Evolutionary conservation across 2,329 filamentous ascomycete species (phyloP).

Genomic region (Magnaporthales sp.): DNA sequence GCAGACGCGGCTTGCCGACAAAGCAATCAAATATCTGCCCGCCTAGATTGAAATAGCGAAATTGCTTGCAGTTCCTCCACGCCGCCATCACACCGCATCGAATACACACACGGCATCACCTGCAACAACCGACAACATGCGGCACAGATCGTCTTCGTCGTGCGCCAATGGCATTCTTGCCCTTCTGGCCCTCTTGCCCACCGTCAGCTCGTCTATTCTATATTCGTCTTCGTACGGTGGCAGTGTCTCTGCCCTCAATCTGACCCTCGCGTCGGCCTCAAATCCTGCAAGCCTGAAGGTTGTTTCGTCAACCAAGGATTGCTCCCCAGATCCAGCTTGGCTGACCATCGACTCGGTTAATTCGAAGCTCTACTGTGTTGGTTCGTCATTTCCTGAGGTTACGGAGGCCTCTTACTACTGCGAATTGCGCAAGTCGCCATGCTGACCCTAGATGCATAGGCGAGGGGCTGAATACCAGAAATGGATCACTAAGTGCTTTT

Average conservation of each 20-base stretch:
- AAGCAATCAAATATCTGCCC: neutral
- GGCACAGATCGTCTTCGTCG: neutral
- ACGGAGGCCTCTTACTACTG: neutral
- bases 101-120: neutral
- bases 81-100: neutral
- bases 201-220: conserved; percentile 25
- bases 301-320: conserved; percentile 34
- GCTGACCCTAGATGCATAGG: conserved; percentile 21
- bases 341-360: conserved; percentile 43
- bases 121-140: neutral
- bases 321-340: conserved; percentile 50
- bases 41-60: neutral
- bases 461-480: conserved; percentile 39
- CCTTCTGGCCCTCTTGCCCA: conserved; percentile 10
- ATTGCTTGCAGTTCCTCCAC: neutral
- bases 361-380: conserved; percentile 45
- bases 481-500: conserved; percentile 39
- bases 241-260: conserved; percentile 36
- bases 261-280: conserved; percentile 18
- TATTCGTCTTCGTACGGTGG: conserved; percentile 42
- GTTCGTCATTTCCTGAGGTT: neutral
- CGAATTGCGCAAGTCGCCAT: neutral
- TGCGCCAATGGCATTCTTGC: neutral
- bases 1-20: neutral
- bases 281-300: conserved; percentile 24